Evolutionary conservation across 2,329 filamentous ascomycete species (phyloP), one percentile per base, ranked within the genome.

Genomic region (Fusarium subtropicale): DNA sequence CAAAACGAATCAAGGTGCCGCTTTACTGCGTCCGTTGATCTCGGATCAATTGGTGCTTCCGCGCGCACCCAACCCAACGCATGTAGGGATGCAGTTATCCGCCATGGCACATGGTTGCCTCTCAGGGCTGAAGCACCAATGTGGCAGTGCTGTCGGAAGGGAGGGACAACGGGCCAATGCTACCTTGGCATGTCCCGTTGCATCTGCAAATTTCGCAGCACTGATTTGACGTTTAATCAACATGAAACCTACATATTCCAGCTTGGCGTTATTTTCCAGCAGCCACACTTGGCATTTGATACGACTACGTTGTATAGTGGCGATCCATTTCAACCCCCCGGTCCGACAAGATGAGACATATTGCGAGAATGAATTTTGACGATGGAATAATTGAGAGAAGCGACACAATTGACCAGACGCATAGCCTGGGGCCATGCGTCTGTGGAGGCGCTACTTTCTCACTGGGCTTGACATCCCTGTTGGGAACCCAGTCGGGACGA

Each of bases 361-460:
- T 51, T 42, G 59, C 41, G 46, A 71, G 24, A 58, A 64, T 62
- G 58, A 58, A 39, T 60, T 56, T 53, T 53, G 50, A 55, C 48
- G 63, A 73, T 59, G 56, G 42, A 57, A 52, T 64, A 67, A 55
- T 30, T 4, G 28, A 30, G 28, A 30, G 28, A 30, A 48, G 60
- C 47, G 53, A 59, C 56, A 60, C 57, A 57, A 44, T 61, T 57
- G 55, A 67, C 53, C 56, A 58, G 59, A 66, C 39, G 56, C 38
- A 52, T 39, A 55, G 69, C 60, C 52, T 58, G 64, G 59, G 57
- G 56, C 53, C 64, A 65, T 64, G 66, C 53, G 63, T 54, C 39
- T 47, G 68, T 66, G 68, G 63, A 60, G 60, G 60, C 72, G 69
- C 71, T 74, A 72, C 71, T 73, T 74, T 64, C 72, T 74, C 31